These are phyloP conservation scores for Combretum micranthum DNA, from an alignment of 345 rosid species.

Conservation along the genomic window DNA sequence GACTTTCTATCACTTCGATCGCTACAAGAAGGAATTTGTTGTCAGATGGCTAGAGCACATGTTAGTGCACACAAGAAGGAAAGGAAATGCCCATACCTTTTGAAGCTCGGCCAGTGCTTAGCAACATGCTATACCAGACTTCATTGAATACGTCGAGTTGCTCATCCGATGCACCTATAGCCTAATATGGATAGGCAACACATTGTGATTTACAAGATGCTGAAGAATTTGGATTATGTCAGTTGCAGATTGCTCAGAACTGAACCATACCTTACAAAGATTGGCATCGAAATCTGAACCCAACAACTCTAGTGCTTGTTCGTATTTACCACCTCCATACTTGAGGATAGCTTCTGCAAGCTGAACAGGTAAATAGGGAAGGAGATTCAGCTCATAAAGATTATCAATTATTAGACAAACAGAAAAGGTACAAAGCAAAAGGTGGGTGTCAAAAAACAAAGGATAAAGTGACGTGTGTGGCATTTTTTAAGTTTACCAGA, in stretches of 20 bases:
- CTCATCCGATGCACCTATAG: conserved; percentile 83
- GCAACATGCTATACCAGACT: conserved; percentile 63
- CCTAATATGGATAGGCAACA: conserved; percentile 24
- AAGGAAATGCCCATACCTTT: conserved; percentile 35
- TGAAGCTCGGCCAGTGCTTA: conserved; percentile 48
- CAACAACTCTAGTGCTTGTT: conserved; percentile 45
- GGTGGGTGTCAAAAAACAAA: no score
- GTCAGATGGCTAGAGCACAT: conserved; percentile 4
- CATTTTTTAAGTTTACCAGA: no score
- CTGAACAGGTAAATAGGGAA: conserved; percentile 20
- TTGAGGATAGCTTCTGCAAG: conserved; percentile 71
- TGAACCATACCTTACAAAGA: conserved; percentile 48
- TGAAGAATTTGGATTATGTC: neutral
- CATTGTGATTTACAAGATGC: neutral
- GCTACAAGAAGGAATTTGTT: conserved; percentile 26
- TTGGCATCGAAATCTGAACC: conserved; percentile 64
- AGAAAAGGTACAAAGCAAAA: no score
- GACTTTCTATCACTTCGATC: conserved; percentile 44
- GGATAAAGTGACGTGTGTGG: no score
- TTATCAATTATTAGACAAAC: no score
- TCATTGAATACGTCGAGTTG: conserved; percentile 88
- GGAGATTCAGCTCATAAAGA: no score
- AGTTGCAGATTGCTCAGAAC: neutral
- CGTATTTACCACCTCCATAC: conserved; percentile 49
- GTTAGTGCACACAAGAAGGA: neutral